Evolutionary conservation across 2,329 filamentous ascomycete genomes (phyloP), one percentile per base, ranked within the genome.

Genomic region (Fusarium cyanostomum): DNA sequence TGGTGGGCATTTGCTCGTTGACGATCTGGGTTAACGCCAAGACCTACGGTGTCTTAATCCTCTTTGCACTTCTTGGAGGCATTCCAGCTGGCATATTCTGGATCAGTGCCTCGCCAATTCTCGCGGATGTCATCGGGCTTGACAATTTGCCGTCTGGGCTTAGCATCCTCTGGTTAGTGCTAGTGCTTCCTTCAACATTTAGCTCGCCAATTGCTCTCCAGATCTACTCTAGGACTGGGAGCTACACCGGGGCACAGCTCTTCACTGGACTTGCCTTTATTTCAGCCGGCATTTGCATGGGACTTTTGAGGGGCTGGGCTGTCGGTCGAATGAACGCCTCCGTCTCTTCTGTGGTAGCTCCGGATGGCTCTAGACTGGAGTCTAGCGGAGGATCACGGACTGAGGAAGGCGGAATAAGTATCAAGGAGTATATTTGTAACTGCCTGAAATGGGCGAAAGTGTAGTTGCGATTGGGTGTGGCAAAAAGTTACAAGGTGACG

Each of bases 141-240:
- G 27, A 54, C 24, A 51, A 48, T 2, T 13, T 67, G 2, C 43
- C 59, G 0, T 56, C 64, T 3, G 59, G 50, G 2, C n/a, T 66
- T 21, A 62, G 55, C 7, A 49, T 56, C 3, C 31, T 66, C 12
- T 67, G 62, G 59, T 12, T 66, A 4, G 27, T 33, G 2, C 34
- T 64, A 24, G 59, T 53, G 1, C 13, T 52, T 2, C 56, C 64
- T 4, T 51, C 56, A 0, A 56, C 48, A 2, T 55, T 67, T 7
- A 64, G 62, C 28, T 59, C 54, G 1, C 64, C 64, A 4, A 64
- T 64, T 9, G 53, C 56, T 0, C 12, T 67, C 11, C 39, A 60
- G 18, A 66, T 66, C 4, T 50, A 38, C 4, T 5, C 41, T 8
- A 16, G 42, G 0, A 67, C 59, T 1, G 62, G 56, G 9, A 57